Evolutionary conservation across 345 rosid species (phyloP), one percentile per base, ranked within the genome.

Genomic region (Eucalyptus pumila): DNA sequence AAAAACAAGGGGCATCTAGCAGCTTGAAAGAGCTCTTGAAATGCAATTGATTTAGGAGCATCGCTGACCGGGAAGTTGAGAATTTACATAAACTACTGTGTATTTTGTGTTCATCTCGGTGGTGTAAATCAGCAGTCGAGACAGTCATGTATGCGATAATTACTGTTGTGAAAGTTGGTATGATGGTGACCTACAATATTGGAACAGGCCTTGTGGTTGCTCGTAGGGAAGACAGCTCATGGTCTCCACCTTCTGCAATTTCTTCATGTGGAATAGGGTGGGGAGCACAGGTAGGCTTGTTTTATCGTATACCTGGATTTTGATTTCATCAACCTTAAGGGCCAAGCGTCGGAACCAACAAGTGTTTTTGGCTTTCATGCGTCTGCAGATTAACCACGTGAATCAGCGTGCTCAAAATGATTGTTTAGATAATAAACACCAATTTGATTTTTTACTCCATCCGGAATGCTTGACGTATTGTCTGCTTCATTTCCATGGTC

Each of bases 241-340:
- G 99, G 98, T 98, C 99, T 88, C 98, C 99, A 86, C 99, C 99
- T 54, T 97, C 99, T 2, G 97, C 99, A 89, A 93, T 98, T 89
- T 95, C 99, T 89, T 92, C 99, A 34, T 95, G 95, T 90, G 99
- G 99, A 88, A 58, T 95, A 88, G 99, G 99, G 88, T 98, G 99
- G 99, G 99, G 99, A 90, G 97, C 99, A 89, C 99, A 98, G 97
- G 99, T 98, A 89, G 92, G 30, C 30, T 67, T 16, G 6, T 67
- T 67, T 16, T 67, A 32, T 32, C 12, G 80, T 67, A 67, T 67
- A 11, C 42, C 80, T 30, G 44, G 24, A 50, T 48, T 49, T 49
- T 23, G 12, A n/a, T 85, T 83, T 47, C 10, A 85, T 26, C 52
- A 42, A 26, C 47, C 72, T 87, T 87, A 44, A 17, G 54, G 67